A percentile compares a stretch with the other conserved stretches of the same genome.
Conservation (phyloP, 192 early-diverging fungal genomes). For the Gaertneriomyces semiglobifer region DNA sequence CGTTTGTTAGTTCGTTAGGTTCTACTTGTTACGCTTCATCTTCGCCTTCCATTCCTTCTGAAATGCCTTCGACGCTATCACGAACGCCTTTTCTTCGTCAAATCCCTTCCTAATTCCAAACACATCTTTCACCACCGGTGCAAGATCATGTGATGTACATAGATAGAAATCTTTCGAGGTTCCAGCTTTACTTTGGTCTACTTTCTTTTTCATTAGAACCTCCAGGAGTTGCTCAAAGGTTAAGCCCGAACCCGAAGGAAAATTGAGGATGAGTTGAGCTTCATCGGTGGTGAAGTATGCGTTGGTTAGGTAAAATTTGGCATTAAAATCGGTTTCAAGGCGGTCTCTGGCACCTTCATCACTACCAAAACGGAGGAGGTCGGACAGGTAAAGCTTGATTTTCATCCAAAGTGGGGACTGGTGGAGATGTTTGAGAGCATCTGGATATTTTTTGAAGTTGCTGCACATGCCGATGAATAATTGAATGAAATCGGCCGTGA, state of each 20-base stretch:
- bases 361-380: slow-evolving; percentile 15
- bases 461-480: slow-evolving; percentile 21
- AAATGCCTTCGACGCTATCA: slow-evolving; percentile 12
- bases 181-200: background rate
- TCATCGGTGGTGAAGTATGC: slow-evolving; percentile 20
- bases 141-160: slow-evolving; percentile 24
- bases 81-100: slow-evolving; percentile 20
- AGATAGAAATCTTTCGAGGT: slow-evolving; percentile 14
- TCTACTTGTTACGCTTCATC: slow-evolving; percentile 2
- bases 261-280: slow-evolving; percentile 2
- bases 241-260: slow-evolving; percentile 13
- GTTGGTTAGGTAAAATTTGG: slow-evolving; percentile 14
- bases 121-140: slow-evolving; percentile 2
- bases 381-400: slow-evolving; percentile 15
- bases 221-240: slow-evolving; percentile 14
- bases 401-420: background rate
- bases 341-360: slow-evolving; percentile 16
- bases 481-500: slow-evolving; percentile 6
- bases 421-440: slow-evolving; percentile 11
- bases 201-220: slow-evolving; percentile 14
- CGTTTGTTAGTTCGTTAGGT: background rate
- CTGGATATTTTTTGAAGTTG: slow-evolving; percentile 7
- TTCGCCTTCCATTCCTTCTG: slow-evolving; percentile 10
- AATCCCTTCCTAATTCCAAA: slow-evolving; percentile 19
- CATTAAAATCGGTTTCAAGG: slow-evolving; percentile 12